phyloP scores from a whole-genome alignment of 202 grass and related monocot species.

The Panicum virgatum region DNA sequence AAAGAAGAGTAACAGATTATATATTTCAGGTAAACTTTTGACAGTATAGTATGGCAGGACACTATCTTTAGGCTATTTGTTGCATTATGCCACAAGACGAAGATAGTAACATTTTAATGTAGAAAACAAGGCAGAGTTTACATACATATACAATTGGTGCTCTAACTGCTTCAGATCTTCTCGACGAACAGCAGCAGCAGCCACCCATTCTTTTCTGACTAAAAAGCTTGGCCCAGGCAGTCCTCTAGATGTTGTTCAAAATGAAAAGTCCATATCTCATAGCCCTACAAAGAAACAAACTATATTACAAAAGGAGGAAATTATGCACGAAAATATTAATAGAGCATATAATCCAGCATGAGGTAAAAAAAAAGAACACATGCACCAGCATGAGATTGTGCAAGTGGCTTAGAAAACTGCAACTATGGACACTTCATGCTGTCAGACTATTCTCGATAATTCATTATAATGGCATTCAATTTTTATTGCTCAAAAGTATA shows the following conservation, averaged over 20 bases:
- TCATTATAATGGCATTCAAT: background rate
- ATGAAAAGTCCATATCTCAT: slow-evolving; percentile 38
- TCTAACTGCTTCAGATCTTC: slow-evolving; percentile 62
- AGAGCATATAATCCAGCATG: background rate
- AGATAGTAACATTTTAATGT: background rate
- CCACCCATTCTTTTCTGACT: slow-evolving; percentile 66
- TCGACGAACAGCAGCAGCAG: slow-evolving; percentile 72
- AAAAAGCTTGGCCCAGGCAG: slow-evolving; percentile 25
- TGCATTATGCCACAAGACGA: background rate
- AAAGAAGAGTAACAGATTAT: background rate
- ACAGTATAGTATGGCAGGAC: background rate
- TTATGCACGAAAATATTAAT: background rate
- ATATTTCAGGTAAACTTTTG: background rate
- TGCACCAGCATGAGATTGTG: background rate
- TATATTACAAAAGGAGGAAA: slow-evolving; percentile 17
- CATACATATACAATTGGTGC: slow-evolving; percentile 70
- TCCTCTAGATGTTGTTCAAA: slow-evolving; percentile 33
- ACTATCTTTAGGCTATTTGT: slow-evolving; percentile 1
- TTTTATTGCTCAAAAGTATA: background rate
- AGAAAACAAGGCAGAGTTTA: slow-evolving; percentile 22
- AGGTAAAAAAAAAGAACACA: background rate
- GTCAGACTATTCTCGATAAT: background rate
- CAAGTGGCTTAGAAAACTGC: background rate
- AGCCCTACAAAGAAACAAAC: slow-evolving; percentile 39
- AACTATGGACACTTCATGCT: background rate